Conservation (phyloP, 2,329 filamentous ascomycete species). For the Cordyceps javanica region DNA sequence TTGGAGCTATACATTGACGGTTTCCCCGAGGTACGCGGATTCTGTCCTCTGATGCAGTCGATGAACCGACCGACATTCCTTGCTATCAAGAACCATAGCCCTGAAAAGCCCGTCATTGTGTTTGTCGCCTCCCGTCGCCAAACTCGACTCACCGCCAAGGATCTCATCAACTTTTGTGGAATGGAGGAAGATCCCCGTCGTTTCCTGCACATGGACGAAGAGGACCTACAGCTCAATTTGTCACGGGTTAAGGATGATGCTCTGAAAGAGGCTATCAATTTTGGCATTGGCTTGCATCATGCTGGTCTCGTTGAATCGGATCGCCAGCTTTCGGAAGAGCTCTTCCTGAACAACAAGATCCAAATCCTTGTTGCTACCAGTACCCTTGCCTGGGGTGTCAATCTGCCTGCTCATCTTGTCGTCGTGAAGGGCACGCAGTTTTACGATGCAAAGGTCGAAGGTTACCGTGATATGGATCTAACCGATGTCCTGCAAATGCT, state of each 20-base stretch:
- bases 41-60: slow-evolving; percentile 96
- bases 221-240: slow-evolving; percentile 85
- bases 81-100: slow-evolving; percentile 93
- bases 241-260: slow-evolving; percentile 87
- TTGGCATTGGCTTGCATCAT: slow-evolving; percentile 95
- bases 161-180: slow-evolving; percentile 93
- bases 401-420: slow-evolving; percentile 91
- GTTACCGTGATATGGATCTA: slow-evolving; percentile 97
- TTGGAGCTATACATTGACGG: slow-evolving; percentile 96
- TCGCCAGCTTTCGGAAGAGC: slow-evolving; percentile 82
- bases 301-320: slow-evolving; percentile 94
- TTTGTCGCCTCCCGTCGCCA: slow-evolving; percentile 95
- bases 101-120: slow-evolving; percentile 94
- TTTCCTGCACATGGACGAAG: slow-evolving; percentile 91
- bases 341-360: slow-evolving; percentile 97
- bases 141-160: slow-evolving; percentile 89
- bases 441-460: slow-evolving; percentile 96
- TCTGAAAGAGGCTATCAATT: slow-evolving; percentile 87
- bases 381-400: slow-evolving; percentile 96
- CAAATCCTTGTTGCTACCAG: slow-evolving; percentile 94
- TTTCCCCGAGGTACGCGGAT: slow-evolving; percentile 89
- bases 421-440: slow-evolving; percentile 98
- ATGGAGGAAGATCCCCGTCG: slow-evolving; percentile 97
- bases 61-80: slow-evolving; percentile 98
- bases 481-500: slow-evolving; percentile 98